Evolutionary conservation across 192 early-diverging fungal species (phyloP).

Genomic region (Lobosporangium transversale): DNA sequence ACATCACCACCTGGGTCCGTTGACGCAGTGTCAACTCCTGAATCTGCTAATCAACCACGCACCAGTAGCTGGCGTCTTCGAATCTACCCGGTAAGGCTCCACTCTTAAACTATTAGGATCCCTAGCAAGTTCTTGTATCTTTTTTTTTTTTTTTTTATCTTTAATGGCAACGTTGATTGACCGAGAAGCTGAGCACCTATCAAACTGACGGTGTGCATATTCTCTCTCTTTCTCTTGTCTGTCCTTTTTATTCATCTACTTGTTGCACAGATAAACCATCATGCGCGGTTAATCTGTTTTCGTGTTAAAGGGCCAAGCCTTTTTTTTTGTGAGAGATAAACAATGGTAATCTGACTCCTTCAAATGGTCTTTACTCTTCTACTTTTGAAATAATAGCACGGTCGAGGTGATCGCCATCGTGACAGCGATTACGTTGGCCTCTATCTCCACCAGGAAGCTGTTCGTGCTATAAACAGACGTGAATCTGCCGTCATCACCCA

Average conservation of each 20-base stretch:
- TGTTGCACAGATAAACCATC: constrained; percentile 9
- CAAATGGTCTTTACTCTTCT: too few species aligned
- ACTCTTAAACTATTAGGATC: too few species aligned
- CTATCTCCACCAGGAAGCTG: constrained; percentile 43
- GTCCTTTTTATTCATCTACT: not conserved
- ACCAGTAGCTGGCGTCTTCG: constrained; percentile 43
- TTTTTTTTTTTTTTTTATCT: not conserved
- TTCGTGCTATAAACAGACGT: constrained; percentile 12
- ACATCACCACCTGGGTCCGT: not conserved
- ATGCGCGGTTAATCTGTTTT: not conserved
- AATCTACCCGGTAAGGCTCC: constrained; percentile 38
- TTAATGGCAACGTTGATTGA: constrained; percentile 7
- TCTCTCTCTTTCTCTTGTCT: constrained; percentile 8
- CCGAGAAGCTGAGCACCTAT: constrained; percentile 17
- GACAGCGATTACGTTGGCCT: constrained; percentile 47
- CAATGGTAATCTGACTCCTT: too few species aligned
- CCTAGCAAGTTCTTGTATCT: too few species aligned
- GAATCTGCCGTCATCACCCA: not conserved
- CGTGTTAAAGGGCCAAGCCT: not conserved
- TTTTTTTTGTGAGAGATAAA: too few species aligned
- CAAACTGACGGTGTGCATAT: constrained; percentile 40
- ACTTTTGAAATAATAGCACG: constrained; percentile 46
- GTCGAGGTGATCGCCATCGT: constrained; percentile 47
- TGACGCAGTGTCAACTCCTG: not conserved
- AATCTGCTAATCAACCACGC: not conserved